Conservation (phyloP, 73 alveolate genomes). For the Blepharisma japonicum region DNA sequence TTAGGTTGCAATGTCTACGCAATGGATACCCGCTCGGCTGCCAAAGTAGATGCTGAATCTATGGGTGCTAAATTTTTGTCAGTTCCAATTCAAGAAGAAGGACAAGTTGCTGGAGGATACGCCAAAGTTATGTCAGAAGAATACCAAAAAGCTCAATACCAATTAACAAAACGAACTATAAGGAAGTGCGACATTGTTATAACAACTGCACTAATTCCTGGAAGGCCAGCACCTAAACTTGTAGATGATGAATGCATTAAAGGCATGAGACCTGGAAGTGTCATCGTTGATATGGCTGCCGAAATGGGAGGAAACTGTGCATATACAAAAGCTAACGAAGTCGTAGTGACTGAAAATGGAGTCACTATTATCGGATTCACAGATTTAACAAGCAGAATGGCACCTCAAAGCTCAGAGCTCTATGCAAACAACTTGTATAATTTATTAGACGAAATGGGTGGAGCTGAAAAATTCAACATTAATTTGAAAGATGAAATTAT, state of each 20-base stretch:
- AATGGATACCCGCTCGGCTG: slow-evolving; percentile 57
- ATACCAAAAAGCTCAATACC: slow-evolving; percentile 50
- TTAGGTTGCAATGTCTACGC: slow-evolving; percentile 58
- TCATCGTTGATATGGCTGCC: slow-evolving; percentile 77
- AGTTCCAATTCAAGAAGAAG: slow-evolving; percentile 63
- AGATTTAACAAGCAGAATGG: slow-evolving; percentile 65
- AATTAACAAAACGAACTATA: slow-evolving; percentile 53
- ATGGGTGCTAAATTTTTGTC: slow-evolving; percentile 77
- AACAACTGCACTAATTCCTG: slow-evolving; percentile 78
- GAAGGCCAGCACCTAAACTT: slow-evolving; percentile 72
- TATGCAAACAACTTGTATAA: slow-evolving; percentile 50
- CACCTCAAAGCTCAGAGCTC: slow-evolving; percentile 45
- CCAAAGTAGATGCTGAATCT: slow-evolving; percentile 57
- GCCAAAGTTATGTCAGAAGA: slow-evolving; percentile 58
- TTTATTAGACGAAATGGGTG: slow-evolving; percentile 28
- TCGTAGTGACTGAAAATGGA: slow-evolving; percentile 55
- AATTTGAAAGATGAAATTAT: slow-evolving; percentile 54
- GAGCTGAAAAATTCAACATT: slow-evolving; percentile 27
- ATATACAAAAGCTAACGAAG: slow-evolving; percentile 52
- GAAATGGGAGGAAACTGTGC: slow-evolving; percentile 83
- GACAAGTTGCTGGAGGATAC: slow-evolving; percentile 37
- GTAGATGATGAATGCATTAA: slow-evolving; percentile 55
- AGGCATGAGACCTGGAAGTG: slow-evolving; percentile 65
- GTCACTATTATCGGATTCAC: slow-evolving; percentile 79
- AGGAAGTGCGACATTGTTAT: slow-evolving; percentile 65